Evolutionary conservation across 768 basidiomycete species (phyloP).

Genomic region (Coprinopsis cinerea): DNA sequence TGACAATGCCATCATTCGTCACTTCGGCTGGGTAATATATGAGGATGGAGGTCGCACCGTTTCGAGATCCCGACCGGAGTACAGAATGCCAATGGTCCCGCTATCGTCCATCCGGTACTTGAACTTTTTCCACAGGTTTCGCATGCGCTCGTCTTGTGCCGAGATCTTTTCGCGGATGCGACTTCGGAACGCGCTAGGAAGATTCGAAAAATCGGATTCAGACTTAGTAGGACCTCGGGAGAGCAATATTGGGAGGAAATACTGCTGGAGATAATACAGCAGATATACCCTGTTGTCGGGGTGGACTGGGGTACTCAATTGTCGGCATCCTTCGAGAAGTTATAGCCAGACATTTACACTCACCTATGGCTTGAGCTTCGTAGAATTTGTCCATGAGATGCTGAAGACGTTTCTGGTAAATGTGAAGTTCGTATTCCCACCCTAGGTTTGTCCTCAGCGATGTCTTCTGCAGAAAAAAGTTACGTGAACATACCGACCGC

Average conservation of each 20-base stretch:
- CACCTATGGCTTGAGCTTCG: constrained; percentile 16
- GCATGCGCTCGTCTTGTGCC: constrained; percentile 9
- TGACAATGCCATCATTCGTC: not conserved
- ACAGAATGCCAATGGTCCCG: constrained; percentile 12
- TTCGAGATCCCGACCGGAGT: constrained; percentile 9
- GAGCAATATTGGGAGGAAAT: not conserved
- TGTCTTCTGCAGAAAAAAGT: not conserved
- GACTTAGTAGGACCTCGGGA: not conserved
- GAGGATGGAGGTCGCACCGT: constrained; percentile 7
- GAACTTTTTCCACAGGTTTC: constrained; percentile 8
- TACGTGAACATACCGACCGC: constrained; percentile 14
- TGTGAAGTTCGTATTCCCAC: constrained; percentile 17
- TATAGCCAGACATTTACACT: not conserved
- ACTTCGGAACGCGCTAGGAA: not conserved
- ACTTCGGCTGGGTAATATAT: not conserved
- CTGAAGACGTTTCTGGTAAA: constrained; percentile 17
- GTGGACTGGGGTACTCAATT: not conserved
- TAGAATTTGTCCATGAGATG: constrained; percentile 11
- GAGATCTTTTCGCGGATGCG: constrained; percentile 6
- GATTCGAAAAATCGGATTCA: not conserved
- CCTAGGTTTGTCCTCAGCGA: constrained; percentile 8
- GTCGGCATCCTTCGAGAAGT: not conserved
- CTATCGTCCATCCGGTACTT: constrained; percentile 13
- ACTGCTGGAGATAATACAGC: too few species aligned
- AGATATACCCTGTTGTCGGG: not conserved